Conservation (phyloP, 2,329 filamentous ascomycete species). For the Scorias spongiosa region DNA sequence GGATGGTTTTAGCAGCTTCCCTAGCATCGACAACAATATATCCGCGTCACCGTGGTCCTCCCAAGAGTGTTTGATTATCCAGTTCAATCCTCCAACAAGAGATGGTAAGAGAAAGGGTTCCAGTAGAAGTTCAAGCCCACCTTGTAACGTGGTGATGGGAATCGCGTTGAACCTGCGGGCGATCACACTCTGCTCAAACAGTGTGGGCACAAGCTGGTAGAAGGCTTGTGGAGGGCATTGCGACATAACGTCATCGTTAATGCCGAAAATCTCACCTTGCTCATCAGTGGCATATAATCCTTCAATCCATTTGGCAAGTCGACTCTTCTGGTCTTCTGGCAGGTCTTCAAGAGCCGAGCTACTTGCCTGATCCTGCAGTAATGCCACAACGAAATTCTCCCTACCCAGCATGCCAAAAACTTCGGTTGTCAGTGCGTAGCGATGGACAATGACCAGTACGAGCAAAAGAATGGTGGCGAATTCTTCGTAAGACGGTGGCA, state of each 20-base stretch:
- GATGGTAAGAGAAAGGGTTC: conserved; percentile 71
- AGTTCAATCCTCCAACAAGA: conserved; percentile 56
- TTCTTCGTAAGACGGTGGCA: conserved; percentile 74
- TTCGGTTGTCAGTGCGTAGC: conserved; percentile 48
- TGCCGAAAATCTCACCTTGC: conserved; percentile 39
- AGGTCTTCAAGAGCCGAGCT: conserved; percentile 45
- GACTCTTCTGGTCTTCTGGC: conserved; percentile 47
- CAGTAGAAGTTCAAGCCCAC: conserved; percentile 64
- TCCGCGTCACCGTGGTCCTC: conserved; percentile 48
- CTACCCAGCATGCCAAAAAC: conserved; percentile 48
- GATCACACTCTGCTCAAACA: conserved; percentile 61
- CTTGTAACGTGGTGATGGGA: conserved; percentile 54
- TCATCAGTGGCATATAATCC: conserved; percentile 60
- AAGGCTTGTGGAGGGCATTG: conserved; percentile 72
- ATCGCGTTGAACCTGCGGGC: conserved; percentile 52
- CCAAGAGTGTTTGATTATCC: conserved; percentile 56
- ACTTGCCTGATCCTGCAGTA: conserved; percentile 46
- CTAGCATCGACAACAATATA: conserved; percentile 55
- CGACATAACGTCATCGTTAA: conserved; percentile 68
- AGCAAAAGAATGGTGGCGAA: conserved; percentile 65
- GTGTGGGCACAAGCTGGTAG: conserved; percentile 59
- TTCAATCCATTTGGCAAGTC: conserved; percentile 60
- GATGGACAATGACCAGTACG: conserved; percentile 57
- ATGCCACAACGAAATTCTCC: conserved; percentile 53
- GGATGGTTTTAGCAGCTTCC: conserved; percentile 54